Evolutionary conservation across 2,329 filamentous ascomycete species (phyloP), one percentile per base, ranked within the genome.

Genomic region (Aspergillus nomiae): DNA sequence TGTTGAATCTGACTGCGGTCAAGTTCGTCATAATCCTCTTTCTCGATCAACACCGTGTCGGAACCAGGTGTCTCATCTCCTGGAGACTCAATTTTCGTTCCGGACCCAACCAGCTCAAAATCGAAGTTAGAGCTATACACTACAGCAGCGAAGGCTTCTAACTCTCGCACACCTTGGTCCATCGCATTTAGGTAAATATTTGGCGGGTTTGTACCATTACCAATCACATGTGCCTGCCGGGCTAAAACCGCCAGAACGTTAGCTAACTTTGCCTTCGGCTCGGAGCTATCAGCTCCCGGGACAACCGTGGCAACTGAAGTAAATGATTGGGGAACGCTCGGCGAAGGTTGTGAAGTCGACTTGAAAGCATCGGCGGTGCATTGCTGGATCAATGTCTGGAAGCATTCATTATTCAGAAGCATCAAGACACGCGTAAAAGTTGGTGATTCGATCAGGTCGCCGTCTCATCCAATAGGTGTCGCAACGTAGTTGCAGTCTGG

Each of bases 371-470:
- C 89, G 4, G 86, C 84, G 6, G 91, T 89, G 59, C 97, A 86
- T 77, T 95, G 85, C 73, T 97, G 91, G 30, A 97, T 86, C 19
- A 99, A 85, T 28, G 90, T 87, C 3, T 91, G 91, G 80, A 97
- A 99, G 60, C 90, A 91, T 53, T 92, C 86, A 76, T 98, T 94
- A 63, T 98, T 90, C 61, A 97, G 86, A 62, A 92, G 88, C 2
- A 90, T 92, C 51, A 97, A 85, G 41, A 99, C 93, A 72, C 93
- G 90, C 0, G 89, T 87, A 78, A 98, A 98, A 41, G 92, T 87
- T 0, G 95, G 95, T 1, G 95, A 97, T 74, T 99, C 95, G 73
- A 98, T 90, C 28, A 99, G 86, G 75, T 99, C 95, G 94, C 92
- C 2, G 95, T 98, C 82, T 99, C 95, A 75, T 99, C 94, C 1